Conservation (phyloP, 768 basidiomycete species). For the Lentinula edodes region DNA sequence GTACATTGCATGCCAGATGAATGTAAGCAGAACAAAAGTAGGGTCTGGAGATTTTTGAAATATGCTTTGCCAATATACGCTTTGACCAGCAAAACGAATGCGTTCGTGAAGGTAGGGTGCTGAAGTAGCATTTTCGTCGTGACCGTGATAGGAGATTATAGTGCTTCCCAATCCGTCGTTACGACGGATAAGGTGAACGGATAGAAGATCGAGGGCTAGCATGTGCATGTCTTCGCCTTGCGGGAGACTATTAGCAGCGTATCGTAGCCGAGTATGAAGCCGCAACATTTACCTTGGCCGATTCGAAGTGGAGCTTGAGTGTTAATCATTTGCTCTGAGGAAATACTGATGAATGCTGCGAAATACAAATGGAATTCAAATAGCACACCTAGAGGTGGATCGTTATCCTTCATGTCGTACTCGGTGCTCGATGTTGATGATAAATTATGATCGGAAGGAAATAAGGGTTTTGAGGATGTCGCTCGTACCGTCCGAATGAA, state of each 20-base stretch:
- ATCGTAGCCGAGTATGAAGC: neutral
- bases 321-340: constrained; percentile 19
- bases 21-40: constrained; percentile 48
- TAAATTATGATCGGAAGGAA: constrained; percentile 12
- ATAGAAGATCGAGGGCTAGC: constrained; percentile 33
- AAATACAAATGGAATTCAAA: neutral
- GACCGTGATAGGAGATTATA: constrained; percentile 46
- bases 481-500: constrained; percentile 40
- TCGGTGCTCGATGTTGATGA: constrained; percentile 11
- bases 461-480: constrained; percentile 8
- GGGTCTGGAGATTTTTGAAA: constrained; percentile 41
- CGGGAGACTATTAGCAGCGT: neutral
- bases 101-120: constrained; percentile 40
- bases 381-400: neutral
- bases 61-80: constrained; percentile 43
- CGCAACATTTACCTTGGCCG: constrained; percentile 26
- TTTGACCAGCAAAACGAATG: constrained; percentile 43
- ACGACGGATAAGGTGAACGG: constrained; percentile 43
- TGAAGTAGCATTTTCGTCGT: constrained; percentile 19
- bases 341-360: neutral
- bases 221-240: neutral
- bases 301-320: constrained; percentile 45
- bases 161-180: constrained; percentile 31
- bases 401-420: neutral
- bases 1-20: constrained; percentile 57